Evolutionary conservation across 169 alveolate species (phyloP).

Genomic region (Plasmodium berghei): DNA sequence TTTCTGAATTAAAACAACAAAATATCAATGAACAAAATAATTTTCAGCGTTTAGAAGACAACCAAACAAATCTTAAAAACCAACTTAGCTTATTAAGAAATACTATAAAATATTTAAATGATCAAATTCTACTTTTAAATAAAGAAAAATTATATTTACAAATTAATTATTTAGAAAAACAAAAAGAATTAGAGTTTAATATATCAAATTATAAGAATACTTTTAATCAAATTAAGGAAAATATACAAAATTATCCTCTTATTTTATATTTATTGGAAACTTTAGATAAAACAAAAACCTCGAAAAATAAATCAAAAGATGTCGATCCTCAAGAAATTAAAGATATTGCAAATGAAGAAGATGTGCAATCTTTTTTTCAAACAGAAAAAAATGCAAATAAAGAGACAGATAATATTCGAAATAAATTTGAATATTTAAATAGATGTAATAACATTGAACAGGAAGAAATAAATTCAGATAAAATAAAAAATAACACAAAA

Average conservation of each 20-base stretch:
- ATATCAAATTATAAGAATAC: conserved; percentile 20
- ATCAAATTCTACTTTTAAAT: conserved; percentile 20
- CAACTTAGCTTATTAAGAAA: conserved; percentile 10
- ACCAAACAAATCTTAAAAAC: not conserved
- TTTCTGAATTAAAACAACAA: conserved; percentile 20
- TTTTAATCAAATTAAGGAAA: not conserved
- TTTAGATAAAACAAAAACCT: not conserved
- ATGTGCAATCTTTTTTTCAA: not conserved
- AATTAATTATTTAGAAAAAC: conserved; percentile 9
- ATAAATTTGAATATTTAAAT: not conserved
- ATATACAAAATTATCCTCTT: conserved; percentile 21
- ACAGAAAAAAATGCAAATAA: not conserved
- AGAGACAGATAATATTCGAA: not conserved
- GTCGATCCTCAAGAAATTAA: not conserved
- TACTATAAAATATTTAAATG: conserved; percentile 9
- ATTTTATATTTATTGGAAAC: conserved; percentile 25
- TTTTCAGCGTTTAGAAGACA: conserved; percentile 18
- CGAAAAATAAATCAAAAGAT: too few species aligned
- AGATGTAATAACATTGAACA: not conserved
- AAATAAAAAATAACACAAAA: not conserved
- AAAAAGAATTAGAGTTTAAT: conserved; percentile 16
- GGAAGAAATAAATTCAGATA: not conserved
- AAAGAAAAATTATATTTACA: conserved; percentile 29
- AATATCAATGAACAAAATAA: conserved; percentile 24
- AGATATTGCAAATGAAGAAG: not conserved